Evolutionary conservation across 345 rosid species (phyloP).

Genomic region (Salix exigua): DNA sequence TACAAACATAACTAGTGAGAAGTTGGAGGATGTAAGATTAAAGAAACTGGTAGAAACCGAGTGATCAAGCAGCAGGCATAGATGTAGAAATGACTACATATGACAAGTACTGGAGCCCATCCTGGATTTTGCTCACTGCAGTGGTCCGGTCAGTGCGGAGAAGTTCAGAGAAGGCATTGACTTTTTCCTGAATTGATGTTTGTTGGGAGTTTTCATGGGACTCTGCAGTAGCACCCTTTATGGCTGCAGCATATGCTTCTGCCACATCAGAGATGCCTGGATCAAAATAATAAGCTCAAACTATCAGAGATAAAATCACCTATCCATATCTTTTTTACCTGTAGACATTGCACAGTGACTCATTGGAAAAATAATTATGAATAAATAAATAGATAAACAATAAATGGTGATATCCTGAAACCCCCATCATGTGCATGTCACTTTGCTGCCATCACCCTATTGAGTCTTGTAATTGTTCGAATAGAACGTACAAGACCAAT

Average conservation of each 20-base stretch:
- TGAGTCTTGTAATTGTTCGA: no score
- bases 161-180: conserved; percentile 53
- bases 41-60: background rate
- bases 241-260: conserved; percentile 70
- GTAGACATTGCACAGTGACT: no score
- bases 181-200: conserved; percentile 62
- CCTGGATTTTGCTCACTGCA: conserved; percentile 72
- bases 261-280: conserved; percentile 89
- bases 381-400: no score
- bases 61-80: conserved; percentile 39
- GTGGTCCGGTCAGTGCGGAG: conserved; percentile 46
- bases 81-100: conserved; percentile 67
- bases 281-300: background rate
- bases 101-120: conserved; percentile 71
- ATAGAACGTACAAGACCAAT: no score
- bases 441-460: no score
- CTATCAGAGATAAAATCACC: background rate
- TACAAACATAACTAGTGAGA: conserved; percentile 9
- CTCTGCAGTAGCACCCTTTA: conserved; percentile 47
- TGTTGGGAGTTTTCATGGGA: conserved; percentile 43
- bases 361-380: no score
- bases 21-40: background rate
- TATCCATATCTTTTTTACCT: no score
- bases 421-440: no score
- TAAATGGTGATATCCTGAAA: no score